Base-by-base conservation (phyloP, 1,139 yeast species). In the Taphrina flavorubra region DNA sequence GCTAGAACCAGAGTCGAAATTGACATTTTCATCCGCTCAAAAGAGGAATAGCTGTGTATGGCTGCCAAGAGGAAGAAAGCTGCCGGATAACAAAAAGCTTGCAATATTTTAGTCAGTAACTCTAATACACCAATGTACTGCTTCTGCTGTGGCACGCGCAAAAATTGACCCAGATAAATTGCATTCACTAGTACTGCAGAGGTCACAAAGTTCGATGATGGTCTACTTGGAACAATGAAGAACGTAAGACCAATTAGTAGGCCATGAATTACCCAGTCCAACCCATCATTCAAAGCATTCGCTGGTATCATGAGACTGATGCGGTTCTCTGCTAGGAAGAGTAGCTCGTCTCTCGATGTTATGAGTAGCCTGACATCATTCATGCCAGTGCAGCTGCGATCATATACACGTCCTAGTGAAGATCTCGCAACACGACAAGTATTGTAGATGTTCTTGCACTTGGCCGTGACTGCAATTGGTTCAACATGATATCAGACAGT, bases 61-160 rank as follows among this genome's bases (percentile, higher is more conserved):
- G 67, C 67, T 10, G 67, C 67, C 10, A 47, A 25, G 18, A 53
- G 44, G 39, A 63, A 55, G 7, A 56, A 18, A 20, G 36, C 18
- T 14, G 53, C 55, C 8, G 61, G 67, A 42, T 44, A 14, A 13
- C 46, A 46, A 37, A 63, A 13, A 34, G 60, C 51, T 44, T 63
- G 59, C 34, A 44, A 46, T 39, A 55, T 42, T 31, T 55, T 61
- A 13, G 37, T 13, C 44, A 36, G 8, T 20, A 46, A 8, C 20
- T 55, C 67, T 13, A 55, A 8, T 11, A 63, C 10, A 8, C 18
- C 36, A n/a, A 25, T 5, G 36, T 53, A 63, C 25, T 44, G 67
- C 59, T 16, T 25, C 18, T 40, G 42, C 36, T 55, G 67, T 18
- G 51, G 16, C 20, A 16, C 20, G 46, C n/a, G 16, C 46, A 63